A percentile compares a stretch with the other conserved stretches of the same genome.
Evolutionary conservation across 495 filamentous ascomycete species (phyloP).

Genomic region (Neurospora sp.): DNA sequence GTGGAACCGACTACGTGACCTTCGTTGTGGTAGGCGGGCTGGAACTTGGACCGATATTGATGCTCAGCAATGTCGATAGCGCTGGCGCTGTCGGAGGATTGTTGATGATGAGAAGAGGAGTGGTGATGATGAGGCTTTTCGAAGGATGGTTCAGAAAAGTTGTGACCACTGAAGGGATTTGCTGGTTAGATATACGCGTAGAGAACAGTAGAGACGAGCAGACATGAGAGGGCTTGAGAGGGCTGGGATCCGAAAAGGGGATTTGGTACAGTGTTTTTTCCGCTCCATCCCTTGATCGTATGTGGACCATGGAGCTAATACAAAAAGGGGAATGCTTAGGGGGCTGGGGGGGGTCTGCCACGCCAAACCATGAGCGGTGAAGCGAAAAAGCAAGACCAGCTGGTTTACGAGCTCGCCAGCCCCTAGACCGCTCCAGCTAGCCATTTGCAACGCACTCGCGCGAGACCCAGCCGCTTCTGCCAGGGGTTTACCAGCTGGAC

Average conservation of each 20-base stretch:
- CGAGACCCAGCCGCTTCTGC: neutral
- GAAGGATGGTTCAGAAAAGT: neutral
- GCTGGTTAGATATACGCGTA: neutral
- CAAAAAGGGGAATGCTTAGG: neutral
- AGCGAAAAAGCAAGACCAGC: neutral
- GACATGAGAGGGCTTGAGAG: neutral
- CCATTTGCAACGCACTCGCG: neutral
- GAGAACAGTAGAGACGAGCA: neutral
- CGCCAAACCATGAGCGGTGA: neutral
- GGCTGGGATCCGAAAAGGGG: neutral
- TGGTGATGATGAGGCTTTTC: neutral
- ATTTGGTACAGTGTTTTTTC: neutral
- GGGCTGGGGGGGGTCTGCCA: neutral
- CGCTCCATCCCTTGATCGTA: neutral
- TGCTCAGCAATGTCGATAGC: constrained; percentile 74
- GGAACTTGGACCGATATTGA: constrained; percentile 71
- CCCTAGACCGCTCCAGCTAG: neutral
- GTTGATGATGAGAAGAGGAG: neutral
- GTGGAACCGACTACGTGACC: constrained; percentile 38
- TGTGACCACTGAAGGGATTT: neutral
- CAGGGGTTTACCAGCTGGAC: neutral
- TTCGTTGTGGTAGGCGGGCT: constrained; percentile 58
- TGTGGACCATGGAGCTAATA: neutral
- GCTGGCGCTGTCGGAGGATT: neutral
- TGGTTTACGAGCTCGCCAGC: neutral